phyloP scores from a whole-genome alignment of 768 basidiomycete genomes.

The Mycena vitilis region DNA sequence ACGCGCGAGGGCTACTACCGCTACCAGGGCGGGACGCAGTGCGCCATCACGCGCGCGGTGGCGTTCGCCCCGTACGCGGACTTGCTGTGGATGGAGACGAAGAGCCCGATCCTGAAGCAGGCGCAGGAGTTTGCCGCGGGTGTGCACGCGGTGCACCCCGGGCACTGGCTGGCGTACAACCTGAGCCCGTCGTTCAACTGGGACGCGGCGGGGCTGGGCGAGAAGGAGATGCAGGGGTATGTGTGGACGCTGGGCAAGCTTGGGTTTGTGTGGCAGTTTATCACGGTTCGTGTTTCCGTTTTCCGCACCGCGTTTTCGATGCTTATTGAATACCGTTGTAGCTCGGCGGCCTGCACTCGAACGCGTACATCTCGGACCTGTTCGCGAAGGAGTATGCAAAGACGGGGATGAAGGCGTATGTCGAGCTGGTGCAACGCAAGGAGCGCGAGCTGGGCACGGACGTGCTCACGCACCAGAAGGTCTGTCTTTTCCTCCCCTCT shows the following conservation, averaged over 20 bases:
- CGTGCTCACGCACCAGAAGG: conserved; percentile 97
- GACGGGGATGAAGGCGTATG: conserved; percentile 99
- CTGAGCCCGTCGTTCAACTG: conserved; percentile 94
- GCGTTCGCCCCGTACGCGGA: conserved; percentile 96
- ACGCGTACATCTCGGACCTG: conserved; percentile 94
- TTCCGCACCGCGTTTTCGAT: neutral
- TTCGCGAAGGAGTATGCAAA: conserved; percentile 91
- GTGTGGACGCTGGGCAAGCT: conserved; percentile 96
- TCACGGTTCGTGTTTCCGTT: conserved; percentile 74
- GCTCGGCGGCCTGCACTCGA: conserved; percentile 97
- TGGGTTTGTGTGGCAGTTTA: conserved; percentile 99
- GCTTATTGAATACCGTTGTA: conserved; percentile 43
- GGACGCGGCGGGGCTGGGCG: conserved; percentile 91
- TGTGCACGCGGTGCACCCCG: conserved; percentile 83
- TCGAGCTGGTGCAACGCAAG: conserved; percentile 91
- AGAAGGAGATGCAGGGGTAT: conserved; percentile 87
- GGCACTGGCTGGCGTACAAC: conserved; percentile 98
- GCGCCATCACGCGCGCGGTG: conserved; percentile 90
- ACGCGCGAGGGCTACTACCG: conserved; percentile 98
- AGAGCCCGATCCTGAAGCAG: conserved; percentile 91
- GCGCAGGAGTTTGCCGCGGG: conserved; percentile 93
- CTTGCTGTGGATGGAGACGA: conserved; percentile 96
- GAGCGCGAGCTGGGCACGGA: conserved; percentile 96
- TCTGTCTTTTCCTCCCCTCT: conserved; percentile 48
- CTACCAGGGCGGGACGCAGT: conserved; percentile 96